Base-by-base conservation (phyloP, 108 stramenopile genomes). In the Cyclotella kingstonii region DNA sequence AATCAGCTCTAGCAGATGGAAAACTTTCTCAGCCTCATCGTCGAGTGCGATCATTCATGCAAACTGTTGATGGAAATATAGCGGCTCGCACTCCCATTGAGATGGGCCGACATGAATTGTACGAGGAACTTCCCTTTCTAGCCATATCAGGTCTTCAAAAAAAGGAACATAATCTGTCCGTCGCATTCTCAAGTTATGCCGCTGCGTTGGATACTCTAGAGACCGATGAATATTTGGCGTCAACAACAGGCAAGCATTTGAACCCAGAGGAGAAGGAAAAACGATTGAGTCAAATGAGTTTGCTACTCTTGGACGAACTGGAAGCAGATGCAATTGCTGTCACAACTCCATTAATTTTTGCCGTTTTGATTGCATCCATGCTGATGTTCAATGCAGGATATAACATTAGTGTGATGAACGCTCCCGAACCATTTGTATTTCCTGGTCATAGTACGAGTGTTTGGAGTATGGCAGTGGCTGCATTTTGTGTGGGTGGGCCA, bases 381-480 rank as follows among this genome's bases (percentile, higher is more conserved):
- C 64, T 71, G 30, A 63, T 65, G 69, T 70, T 76, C 30, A 74
- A 65, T 40, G 47, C 81, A n/a, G 93, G 93, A 30, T 87, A 86
- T 71, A 87, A 86, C 39, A 86, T 82, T 5, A 71, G 81, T 25
- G 93, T 91, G 23, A 90, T 94, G 86, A 94, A 94, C 78, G 82
- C 93, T 12, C 85, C 89, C 25, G 84, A 78, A 49, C 77, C 75
- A 7, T 84, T 83, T 38, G 88, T 90, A 17, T 94, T 94, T 49
- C 93, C 89, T 40, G 89, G 85, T 5, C 89, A 91, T 52, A 70
- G 78, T 15, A 87, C 87, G 1, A 65, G 53, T 11, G 15, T 50
- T 38, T 96, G 95, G 95, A 79, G 87, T 25, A 39, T 90, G 58
- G 90, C 94, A 7, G 94, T 95, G 11, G 72, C 87, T 0, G 84